These are phyloP conservation scores for Fraxinus anomala DNA, from an alignment of 257 asterid genomes.

Conservation along the genomic window DNA sequence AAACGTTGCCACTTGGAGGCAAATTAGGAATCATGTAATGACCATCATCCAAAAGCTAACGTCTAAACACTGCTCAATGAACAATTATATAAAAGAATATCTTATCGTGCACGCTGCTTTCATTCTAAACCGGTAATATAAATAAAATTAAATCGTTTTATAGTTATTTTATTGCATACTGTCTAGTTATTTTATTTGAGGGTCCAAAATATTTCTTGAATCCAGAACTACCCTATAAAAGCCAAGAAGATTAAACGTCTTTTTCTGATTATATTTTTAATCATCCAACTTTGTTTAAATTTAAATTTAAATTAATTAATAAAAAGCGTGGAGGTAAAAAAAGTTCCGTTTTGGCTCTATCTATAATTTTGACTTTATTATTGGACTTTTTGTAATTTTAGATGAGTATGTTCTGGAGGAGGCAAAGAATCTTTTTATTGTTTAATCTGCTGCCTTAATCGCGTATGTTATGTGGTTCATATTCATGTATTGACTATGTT, in stretches of 20 bases:
- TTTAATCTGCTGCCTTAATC: background rate
- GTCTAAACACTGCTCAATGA: background rate
- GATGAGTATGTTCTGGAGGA: background rate
- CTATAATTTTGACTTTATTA: constrained; percentile 21
- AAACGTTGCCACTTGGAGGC: constrained; percentile 65
- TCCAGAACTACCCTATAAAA: background rate
- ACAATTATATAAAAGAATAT: background rate
- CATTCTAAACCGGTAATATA: background rate
- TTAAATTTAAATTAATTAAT: too few relatives aligned
- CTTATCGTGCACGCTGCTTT: constrained; percentile 31
- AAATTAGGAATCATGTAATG: constrained; percentile 19
- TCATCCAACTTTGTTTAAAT: background rate
- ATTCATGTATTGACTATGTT: background rate
- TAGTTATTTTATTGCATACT: background rate
- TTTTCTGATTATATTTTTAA: background rate
- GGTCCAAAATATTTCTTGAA: background rate
- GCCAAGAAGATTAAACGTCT: background rate
- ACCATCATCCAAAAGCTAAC: constrained; percentile 32
- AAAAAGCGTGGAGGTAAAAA: background rate
- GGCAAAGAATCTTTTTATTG: background rate
- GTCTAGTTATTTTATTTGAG: background rate
- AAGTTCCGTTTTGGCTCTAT: constrained; percentile 38
- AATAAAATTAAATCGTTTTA: background rate
- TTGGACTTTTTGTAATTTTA: background rate
- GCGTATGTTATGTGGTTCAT: background rate